These are phyloP conservation scores for Hericium coralloides DNA, from an alignment of 768 basidiomycete genomes.

Conservation along the genomic window DNA sequence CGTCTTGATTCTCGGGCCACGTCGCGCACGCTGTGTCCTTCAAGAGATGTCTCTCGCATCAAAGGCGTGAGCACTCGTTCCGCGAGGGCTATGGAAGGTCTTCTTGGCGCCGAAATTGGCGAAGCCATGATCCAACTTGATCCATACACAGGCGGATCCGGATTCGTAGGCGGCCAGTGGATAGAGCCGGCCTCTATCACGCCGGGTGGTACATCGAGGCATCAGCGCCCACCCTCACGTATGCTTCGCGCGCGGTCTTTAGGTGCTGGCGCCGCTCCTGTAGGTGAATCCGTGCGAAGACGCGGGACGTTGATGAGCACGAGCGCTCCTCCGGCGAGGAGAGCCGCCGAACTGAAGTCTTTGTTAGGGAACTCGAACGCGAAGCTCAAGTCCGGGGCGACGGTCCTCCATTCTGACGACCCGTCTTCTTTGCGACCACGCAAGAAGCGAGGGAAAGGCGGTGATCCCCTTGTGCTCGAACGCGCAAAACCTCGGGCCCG, in stretches of 20 bases:
- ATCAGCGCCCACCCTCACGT: not conserved
- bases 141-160: constrained; percentile 25
- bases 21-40: not conserved
- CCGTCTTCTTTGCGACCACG: not conserved
- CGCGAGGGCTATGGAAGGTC: constrained; percentile 31
- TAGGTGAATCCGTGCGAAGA: constrained; percentile 24
- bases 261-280: not conserved
- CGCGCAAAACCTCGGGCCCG: constrained; percentile 67
- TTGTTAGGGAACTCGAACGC: constrained; percentile 56
- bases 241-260: not conserved
- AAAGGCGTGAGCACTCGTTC: constrained; percentile 15
- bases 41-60: not conserved
- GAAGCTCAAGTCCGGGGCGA: constrained; percentile 45
- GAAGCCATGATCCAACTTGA: constrained; percentile 39
- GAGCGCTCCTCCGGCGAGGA: constrained; percentile 39
- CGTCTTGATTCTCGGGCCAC: not conserved
- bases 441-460: not conserved
- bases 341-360: constrained; percentile 47
- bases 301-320: constrained; percentile 47
- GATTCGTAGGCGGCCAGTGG: constrained; percentile 32
- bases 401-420: constrained; percentile 28
- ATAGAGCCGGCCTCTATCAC: constrained; percentile 24
- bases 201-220: constrained; percentile 17
- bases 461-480: constrained; percentile 42
- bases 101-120: constrained; percentile 38